phyloP scores from a whole-genome alignment of 2,329 filamentous ascomycete species.

The Knufia fluminis region DNA sequence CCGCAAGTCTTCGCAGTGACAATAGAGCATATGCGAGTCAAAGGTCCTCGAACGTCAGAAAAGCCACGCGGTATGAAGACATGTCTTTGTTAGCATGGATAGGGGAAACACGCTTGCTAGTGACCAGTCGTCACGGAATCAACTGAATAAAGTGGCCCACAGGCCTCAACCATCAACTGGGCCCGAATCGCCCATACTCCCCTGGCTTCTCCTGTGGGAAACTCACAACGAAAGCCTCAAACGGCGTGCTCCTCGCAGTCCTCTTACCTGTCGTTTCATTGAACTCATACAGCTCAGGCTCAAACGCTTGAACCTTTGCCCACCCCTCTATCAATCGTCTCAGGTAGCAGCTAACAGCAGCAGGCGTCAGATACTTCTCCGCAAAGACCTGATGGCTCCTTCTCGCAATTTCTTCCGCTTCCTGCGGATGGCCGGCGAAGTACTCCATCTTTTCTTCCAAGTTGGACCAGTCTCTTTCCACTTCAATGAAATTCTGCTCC shows the following conservation, averaged over 20 bases:
- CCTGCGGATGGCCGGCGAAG: slow-evolving; percentile 34
- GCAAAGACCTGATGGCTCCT: slow-evolving; percentile 42
- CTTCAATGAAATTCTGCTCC: slow-evolving; percentile 43
- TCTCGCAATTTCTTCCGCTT: slow-evolving; percentile 42
- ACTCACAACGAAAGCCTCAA: slow-evolving; percentile 2
- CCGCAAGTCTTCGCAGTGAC: too few species aligned
- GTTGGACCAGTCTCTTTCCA: slow-evolving; percentile 48
- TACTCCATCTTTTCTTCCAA: slow-evolving; percentile 37
- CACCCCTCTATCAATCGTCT: slow-evolving; percentile 36
- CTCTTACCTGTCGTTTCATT: not conserved
- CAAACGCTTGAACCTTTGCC: slow-evolving; percentile 24
- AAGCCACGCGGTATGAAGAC: too few species aligned
- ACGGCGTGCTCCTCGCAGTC: not conserved
- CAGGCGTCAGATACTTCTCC: slow-evolving; percentile 45
- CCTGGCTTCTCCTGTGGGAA: slow-evolving; percentile 6
- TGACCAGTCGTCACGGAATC: too few species aligned
- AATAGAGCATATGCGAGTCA: too few species aligned
- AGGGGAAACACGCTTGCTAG: too few species aligned
- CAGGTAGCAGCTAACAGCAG: slow-evolving; percentile 49
- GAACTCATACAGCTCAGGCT: not conserved
- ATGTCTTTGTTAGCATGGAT: too few species aligned
- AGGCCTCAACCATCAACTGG: not conserved
- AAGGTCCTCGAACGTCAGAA: too few species aligned
- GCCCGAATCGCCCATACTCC: not conserved
- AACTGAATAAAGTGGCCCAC: too few species aligned